phyloP scores from a whole-genome alignment of 108 stramenopile genomes.

The Cyclotella baltica region DNA sequence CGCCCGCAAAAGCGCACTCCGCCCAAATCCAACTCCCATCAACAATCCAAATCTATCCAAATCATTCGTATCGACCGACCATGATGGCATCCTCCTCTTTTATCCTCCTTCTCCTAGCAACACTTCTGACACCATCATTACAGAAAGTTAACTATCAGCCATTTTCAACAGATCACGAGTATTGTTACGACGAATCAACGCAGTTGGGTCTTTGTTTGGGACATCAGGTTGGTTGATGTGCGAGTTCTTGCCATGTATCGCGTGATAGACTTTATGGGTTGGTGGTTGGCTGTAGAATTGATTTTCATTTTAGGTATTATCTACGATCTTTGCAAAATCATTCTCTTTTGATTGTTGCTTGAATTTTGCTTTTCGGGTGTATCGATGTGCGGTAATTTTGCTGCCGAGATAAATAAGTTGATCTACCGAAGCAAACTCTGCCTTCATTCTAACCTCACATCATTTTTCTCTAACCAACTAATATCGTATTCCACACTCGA shows the following conservation, averaged over 20 bases:
- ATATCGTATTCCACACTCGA: too few species aligned
- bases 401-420: too few species aligned
- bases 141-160: conserved; percentile 5
- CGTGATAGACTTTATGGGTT: not conserved
- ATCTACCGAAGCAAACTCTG: not conserved
- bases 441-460: not conserved
- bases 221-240: not conserved
- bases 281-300: not conserved
- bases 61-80: not conserved
- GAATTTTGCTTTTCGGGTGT: too few species aligned
- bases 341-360: too few species aligned
- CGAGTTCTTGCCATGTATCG: too few species aligned
- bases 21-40: not conserved
- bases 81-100: not conserved
- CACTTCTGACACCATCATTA: not conserved
- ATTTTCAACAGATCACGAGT: conserved; percentile 1
- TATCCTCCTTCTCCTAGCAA: not conserved
- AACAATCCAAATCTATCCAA: not conserved
- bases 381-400: too few species aligned
- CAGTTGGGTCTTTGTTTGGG: conserved; percentile 33
- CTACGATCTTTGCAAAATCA: too few species aligned
- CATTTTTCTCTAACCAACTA: too few species aligned
- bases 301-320: too few species aligned
- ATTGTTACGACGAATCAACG: conserved; percentile 33
- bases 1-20: not conserved